Evolutionary conservation across 2,329 filamentous ascomycete genomes (phyloP), one percentile per base, ranked within the genome.

Genomic region (Clonostachys chloroleuca): DNA sequence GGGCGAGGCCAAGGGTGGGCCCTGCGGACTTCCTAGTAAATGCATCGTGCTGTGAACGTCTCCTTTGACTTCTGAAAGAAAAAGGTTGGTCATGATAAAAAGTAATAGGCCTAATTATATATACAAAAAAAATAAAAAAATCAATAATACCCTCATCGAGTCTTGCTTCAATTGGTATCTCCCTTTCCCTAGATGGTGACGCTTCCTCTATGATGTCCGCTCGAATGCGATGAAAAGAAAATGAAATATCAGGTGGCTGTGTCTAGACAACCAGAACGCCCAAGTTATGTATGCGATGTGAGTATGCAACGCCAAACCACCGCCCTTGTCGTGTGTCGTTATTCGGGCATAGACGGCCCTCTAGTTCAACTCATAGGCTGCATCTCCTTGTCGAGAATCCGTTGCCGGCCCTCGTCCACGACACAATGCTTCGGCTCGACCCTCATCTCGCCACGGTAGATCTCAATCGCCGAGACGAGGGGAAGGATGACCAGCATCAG

Each of bases 1-100:
- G 45, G 64, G 78, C 52, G 67, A 78, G 49, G 69, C 75, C 46
- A 77, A 78, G 48, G 80, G 85, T 59, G 86, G 88, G 0, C 87
- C 86, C 42, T 95, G 89, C 62, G 88, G 89, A 18, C 69, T 94
- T 57, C 89, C 89, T 34, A 70, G 73, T 45, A 92, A 92, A 61
- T 94, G 89, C 66, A 68, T 71, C 42, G 80, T 94, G 56, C 69
- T 83, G 60, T 89, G 9, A 30, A 30, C 24, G 24, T 30, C 24
- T 10, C 24, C 24, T 30, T 30, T 30, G 24, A 24, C 24, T 24
- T 18, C 34, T 41, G 68, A 70, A 56, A 34, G 42, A 45, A 30
- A 8, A 44, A 14, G 8, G 12, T 17, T 18, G 12, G 40, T 13
- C 16, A 13, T 17, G 40, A 17, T 17, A 20, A 14, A 13, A 13